These are phyloP conservation scores for Stemphylium beticola DNA, from an alignment of 2,329 filamentous ascomycete species.

Conservation along the genomic window DNA sequence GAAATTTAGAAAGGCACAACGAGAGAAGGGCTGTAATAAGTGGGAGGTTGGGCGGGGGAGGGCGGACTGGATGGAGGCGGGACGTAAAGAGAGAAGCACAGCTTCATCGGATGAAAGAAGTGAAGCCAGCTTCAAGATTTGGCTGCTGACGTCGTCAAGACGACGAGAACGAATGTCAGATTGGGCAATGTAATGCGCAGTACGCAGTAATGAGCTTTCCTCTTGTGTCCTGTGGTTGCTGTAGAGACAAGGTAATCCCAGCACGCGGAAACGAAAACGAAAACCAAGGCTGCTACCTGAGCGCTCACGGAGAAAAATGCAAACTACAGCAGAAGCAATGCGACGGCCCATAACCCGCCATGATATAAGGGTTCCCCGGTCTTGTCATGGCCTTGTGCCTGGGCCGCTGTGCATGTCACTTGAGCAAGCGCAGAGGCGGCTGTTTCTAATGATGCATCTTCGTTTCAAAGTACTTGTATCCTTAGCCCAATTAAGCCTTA, in stretches of 20 bases:
- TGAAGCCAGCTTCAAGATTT: slow-evolving; percentile 11
- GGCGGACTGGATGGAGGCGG: neutral
- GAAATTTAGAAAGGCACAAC: slow-evolving; percentile 8
- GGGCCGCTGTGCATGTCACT: slow-evolving; percentile 4
- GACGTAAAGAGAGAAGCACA: slow-evolving; percentile 2
- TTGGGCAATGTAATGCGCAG: neutral
- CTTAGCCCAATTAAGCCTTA: slow-evolving; percentile 13
- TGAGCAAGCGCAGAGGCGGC: slow-evolving; percentile 14
- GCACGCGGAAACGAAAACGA: neutral
- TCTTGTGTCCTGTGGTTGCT: neutral
- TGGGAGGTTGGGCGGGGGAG: slow-evolving; percentile 8
- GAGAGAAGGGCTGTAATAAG: slow-evolving; percentile 1
- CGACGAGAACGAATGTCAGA: neutral
- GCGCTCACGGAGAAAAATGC: slow-evolving; percentile 5
- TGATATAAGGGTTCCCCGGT: slow-evolving; percentile 18
- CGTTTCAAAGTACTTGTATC: slow-evolving; percentile 23
- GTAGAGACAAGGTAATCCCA: slow-evolving; percentile 3
- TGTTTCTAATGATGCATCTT: slow-evolving; percentile 26
- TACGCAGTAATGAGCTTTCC: slow-evolving; percentile 4
- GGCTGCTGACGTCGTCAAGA: neutral
- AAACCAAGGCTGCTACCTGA: slow-evolving; percentile 6
- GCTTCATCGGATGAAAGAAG: slow-evolving; percentile 10
- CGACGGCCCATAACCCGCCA: slow-evolving; percentile 10
- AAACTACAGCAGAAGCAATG: slow-evolving; percentile 10
- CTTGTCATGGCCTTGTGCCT: neutral